These are phyloP conservation scores for Ustilago tritici DNA, from an alignment of 1,284 basidiomycete species.

Conservation along the genomic window DNA sequence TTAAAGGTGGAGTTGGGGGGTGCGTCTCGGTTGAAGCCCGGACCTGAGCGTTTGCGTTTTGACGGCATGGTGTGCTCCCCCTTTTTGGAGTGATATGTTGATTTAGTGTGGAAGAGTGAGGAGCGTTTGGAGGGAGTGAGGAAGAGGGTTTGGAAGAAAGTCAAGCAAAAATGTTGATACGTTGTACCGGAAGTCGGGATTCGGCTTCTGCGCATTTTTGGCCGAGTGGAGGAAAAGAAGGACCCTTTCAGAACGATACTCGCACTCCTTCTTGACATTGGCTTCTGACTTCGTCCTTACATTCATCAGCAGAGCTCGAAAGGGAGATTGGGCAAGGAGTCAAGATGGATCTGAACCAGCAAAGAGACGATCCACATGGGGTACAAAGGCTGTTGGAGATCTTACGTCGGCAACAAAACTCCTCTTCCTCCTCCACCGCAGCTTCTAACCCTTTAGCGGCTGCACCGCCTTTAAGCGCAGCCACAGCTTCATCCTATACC, in stretches of 20 bases:
- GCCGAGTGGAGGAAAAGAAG: slow-evolving; percentile 1
- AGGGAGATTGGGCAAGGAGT: background rate
- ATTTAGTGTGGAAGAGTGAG: slow-evolving; percentile 2
- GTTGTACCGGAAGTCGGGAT: slow-evolving; percentile 15
- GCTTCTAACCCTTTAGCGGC: background rate
- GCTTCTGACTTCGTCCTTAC: background rate
- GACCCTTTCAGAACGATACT: background rate
- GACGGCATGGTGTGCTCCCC: slow-evolving; percentile 24
- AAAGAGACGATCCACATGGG: slow-evolving; percentile 42
- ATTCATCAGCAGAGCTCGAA: background rate
- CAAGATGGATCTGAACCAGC: slow-evolving; percentile 29
- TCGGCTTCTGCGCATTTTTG: slow-evolving; percentile 4
- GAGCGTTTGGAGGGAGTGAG: too few species aligned
- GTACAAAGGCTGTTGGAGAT: slow-evolving; percentile 40
- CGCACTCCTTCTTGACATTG: background rate
- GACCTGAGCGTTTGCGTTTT: slow-evolving; percentile 49
- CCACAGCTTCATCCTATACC: background rate
- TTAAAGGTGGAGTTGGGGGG: slow-evolving; percentile 6
- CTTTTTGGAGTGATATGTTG: background rate
- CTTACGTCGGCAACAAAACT: slow-evolving; percentile 44
- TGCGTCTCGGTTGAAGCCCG: slow-evolving; percentile 38
- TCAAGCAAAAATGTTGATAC: background rate
- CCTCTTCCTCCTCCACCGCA: slow-evolving; percentile 11
- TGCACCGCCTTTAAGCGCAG: background rate
- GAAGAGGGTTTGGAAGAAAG: slow-evolving; percentile 1